These are phyloP conservation scores for Cystobasidium sp. DNA, from an alignment of 1,284 basidiomycete species.

Conservation along the genomic window DNA sequence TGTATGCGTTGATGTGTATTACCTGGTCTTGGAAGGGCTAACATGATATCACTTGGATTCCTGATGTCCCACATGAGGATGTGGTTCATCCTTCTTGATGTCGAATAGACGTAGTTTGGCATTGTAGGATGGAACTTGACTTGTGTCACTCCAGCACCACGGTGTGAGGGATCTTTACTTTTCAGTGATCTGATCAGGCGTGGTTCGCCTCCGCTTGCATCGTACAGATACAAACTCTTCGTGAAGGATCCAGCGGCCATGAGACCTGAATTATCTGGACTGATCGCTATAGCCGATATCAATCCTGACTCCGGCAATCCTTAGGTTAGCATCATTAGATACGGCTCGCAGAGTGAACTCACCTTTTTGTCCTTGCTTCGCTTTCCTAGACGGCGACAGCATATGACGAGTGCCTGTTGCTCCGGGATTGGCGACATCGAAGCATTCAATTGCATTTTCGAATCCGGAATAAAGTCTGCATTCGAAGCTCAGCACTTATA, in stretches of 20 bases:
- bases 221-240: conserved; percentile 75
- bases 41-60: conserved; percentile 56
- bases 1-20: conserved; percentile 74
- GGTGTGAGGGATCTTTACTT: conserved; percentile 54
- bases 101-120: conserved; percentile 74
- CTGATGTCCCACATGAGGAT: conserved; percentile 80
- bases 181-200: conserved; percentile 35
- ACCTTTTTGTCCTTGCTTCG: conserved; percentile 84
- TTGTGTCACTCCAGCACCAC: conserved; percentile 60
- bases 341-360: conserved; percentile 7
- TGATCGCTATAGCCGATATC: conserved; percentile 79
- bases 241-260: conserved; percentile 70
- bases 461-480: conserved; percentile 86
- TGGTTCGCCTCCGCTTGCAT: conserved; percentile 63
- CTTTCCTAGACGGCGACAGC: conserved; percentile 77
- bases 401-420: conserved; percentile 69
- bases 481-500: background rate
- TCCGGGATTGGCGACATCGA: conserved; percentile 74
- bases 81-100: conserved; percentile 67
- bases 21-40: conserved; percentile 50
- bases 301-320: conserved; percentile 66
- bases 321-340: background rate
- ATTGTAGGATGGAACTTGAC: conserved; percentile 75
- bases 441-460: conserved; percentile 84
- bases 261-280: conserved; percentile 67